Conservation (phyloP, 305 asterid genomes). For the Fraxinus greggii region DNA sequence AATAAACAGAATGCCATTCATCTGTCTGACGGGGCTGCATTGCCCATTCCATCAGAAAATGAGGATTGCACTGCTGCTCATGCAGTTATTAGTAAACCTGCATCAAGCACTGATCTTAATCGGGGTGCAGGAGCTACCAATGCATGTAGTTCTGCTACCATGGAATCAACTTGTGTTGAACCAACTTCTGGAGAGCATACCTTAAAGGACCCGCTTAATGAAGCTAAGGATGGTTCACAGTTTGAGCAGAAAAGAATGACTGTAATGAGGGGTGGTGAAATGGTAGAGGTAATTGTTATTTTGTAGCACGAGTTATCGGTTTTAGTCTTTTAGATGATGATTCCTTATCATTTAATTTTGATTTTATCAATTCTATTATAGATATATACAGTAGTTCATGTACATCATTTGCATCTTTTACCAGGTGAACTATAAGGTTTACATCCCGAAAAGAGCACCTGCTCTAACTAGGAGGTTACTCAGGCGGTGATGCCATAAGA, state of each 20-base stretch:
- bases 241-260: conserved; percentile 83
- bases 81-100: conserved; percentile 22
- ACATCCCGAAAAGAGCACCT: conserved; percentile 74
- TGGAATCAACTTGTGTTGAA: conserved; percentile 30
- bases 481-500: conserved; percentile 44
- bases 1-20: conserved; percentile 18
- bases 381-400: background rate
- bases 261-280: conserved; percentile 91
- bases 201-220: conserved; percentile 38
- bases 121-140: conserved; percentile 26
- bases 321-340: background rate
- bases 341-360: background rate
- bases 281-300: conserved; percentile 68
- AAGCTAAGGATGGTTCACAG: conserved; percentile 55
- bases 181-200: conserved; percentile 35
- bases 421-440: conserved; percentile 91
- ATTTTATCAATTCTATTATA: background rate
- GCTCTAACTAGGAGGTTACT: conserved; percentile 71
- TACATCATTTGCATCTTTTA: conserved; percentile 20
- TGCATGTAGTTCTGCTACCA: conserved; percentile 24
- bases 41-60: conserved; percentile 20
- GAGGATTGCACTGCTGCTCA: conserved; percentile 20
- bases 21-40: conserved; percentile 18
- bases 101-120: conserved; percentile 21
- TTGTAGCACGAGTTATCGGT: background rate